phyloP scores from a whole-genome alignment of 2,329 filamentous ascomycete species.

The Drechslerella coelobrocha region DNA sequence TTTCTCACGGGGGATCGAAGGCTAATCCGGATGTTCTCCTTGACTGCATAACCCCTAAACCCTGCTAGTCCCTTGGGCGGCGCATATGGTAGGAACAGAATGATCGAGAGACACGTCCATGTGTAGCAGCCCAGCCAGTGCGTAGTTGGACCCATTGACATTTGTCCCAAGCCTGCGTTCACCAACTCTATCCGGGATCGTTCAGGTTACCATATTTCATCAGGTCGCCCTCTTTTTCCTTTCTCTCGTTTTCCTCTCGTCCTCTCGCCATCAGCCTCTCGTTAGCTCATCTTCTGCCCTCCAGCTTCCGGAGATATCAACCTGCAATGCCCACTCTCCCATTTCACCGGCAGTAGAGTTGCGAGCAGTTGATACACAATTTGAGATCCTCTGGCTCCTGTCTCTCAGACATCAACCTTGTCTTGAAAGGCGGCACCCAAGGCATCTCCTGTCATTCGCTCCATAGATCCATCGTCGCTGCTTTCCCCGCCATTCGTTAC shows the following conservation, averaged over 20 bases:
- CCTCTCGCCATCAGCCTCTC: conserved; percentile 43
- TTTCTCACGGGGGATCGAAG: conserved; percentile 27
- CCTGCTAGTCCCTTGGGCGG: conserved; percentile 48
- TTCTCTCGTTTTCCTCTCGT: conserved; percentile 49
- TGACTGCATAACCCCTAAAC: conserved; percentile 45
- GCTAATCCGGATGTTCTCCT: conserved; percentile 51
- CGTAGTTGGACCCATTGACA: conserved; percentile 33
- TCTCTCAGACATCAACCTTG: conserved; percentile 19
- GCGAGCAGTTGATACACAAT: conserved; percentile 52
- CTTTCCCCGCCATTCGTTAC: conserved; percentile 55
- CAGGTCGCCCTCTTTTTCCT: conserved; percentile 30
- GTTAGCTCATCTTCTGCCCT: conserved; percentile 40
- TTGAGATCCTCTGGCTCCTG: conserved; percentile 48
- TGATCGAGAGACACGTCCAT: conserved; percentile 50
- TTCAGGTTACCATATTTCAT: conserved; percentile 48
- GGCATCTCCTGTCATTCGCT: conserved; percentile 47
- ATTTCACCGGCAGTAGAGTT: conserved; percentile 50
- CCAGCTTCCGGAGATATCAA: conserved; percentile 49
- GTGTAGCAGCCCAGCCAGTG: conserved; percentile 39
- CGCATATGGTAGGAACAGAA: conserved; percentile 49
- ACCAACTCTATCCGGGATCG: conserved; percentile 49
- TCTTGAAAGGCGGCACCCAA: conserved; percentile 25
- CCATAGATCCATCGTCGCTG: conserved; percentile 20
- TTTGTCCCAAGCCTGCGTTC: conserved; percentile 47
- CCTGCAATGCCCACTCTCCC: conserved; percentile 48